Evolutionary conservation across 441 rosid species (phyloP).

Genomic region (Melastoma candidum): DNA sequence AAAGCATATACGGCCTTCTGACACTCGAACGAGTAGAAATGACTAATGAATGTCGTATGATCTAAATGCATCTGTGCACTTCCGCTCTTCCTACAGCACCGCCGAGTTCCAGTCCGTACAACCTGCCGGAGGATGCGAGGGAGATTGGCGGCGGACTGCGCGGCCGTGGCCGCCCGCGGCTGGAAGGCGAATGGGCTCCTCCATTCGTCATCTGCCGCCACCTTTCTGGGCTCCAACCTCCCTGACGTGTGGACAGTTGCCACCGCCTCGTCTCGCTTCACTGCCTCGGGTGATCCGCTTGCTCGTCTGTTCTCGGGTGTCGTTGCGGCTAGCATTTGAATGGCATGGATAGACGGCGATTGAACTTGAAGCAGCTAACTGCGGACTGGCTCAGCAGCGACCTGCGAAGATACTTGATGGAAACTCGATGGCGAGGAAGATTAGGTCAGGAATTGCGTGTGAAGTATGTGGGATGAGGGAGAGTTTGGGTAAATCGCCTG

Average conservation of each 20-base stretch:
- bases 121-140: too few relatives aligned
- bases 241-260: slow-evolving; percentile 3
- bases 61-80: too few relatives aligned
- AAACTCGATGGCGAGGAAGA: slow-evolving; percentile 19
- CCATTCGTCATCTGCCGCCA: neutral
- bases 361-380: slow-evolving; percentile 6
- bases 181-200: too few relatives aligned
- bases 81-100: too few relatives aligned
- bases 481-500: slow-evolving; percentile 15
- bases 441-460: slow-evolving; percentile 11
- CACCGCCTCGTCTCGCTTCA: slow-evolving; percentile 1
- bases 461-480: slow-evolving; percentile 19
- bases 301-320: neutral
- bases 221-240: slow-evolving; percentile 9
- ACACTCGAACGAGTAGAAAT: too few relatives aligned
- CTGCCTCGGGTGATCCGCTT: slow-evolving; percentile 1
- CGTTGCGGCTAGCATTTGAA: neutral
- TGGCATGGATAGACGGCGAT: neutral
- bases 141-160: too few relatives aligned
- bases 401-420: slow-evolving; percentile 19
- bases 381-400: neutral
- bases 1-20: too few relatives aligned
- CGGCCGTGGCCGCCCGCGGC: too few relatives aligned
- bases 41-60: too few relatives aligned
- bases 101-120: too few relatives aligned